These are phyloP conservation scores for Tephrocybe rancida DNA, from an alignment of 768 basidiomycete species.

Conservation along the genomic window DNA sequence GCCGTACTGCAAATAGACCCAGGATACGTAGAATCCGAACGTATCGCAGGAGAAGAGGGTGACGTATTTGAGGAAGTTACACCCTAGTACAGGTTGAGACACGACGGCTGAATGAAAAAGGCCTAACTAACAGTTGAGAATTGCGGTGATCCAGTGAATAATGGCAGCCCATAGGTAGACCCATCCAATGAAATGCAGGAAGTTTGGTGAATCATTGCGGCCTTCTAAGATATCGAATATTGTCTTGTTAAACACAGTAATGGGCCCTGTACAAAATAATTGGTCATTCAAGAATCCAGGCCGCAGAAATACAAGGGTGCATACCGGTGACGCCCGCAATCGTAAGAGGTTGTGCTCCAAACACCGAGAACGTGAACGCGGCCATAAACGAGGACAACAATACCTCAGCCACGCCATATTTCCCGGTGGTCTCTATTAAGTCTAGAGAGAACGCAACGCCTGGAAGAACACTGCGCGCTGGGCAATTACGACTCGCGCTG, in stretches of 20 bases:
- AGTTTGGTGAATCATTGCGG: conserved; percentile 63
- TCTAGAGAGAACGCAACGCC: conserved; percentile 92
- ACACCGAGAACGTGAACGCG: conserved; percentile 82
- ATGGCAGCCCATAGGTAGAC: conserved; percentile 91
- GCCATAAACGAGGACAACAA: conserved; percentile 86
- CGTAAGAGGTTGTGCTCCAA: conserved; percentile 89
- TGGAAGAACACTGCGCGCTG: conserved; percentile 65
- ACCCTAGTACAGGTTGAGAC: conserved; percentile 46
- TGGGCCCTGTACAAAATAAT: conserved; percentile 64
- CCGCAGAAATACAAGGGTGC: conserved; percentile 1
- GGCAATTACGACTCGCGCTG: not conserved
- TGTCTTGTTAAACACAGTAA: conserved; percentile 91
- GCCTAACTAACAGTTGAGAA: conserved; percentile 61
- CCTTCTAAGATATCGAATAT: conserved; percentile 75
- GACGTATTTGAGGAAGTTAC: conserved; percentile 84
- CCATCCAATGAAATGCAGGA: conserved; percentile 90
- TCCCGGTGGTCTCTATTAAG: conserved; percentile 85
- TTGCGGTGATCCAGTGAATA: conserved; percentile 80
- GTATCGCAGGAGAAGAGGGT: conserved; percentile 91
- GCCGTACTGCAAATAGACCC: conserved; percentile 90
- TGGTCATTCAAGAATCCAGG: not conserved
- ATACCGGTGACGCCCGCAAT: conserved; percentile 89
- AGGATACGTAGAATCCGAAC: conserved; percentile 91
- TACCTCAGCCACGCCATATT: conserved; percentile 91
- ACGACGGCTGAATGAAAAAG: not conserved